Conservation (phyloP, 2,329 filamentous ascomycete genomes). For the Penicillium concentricum region DNA sequence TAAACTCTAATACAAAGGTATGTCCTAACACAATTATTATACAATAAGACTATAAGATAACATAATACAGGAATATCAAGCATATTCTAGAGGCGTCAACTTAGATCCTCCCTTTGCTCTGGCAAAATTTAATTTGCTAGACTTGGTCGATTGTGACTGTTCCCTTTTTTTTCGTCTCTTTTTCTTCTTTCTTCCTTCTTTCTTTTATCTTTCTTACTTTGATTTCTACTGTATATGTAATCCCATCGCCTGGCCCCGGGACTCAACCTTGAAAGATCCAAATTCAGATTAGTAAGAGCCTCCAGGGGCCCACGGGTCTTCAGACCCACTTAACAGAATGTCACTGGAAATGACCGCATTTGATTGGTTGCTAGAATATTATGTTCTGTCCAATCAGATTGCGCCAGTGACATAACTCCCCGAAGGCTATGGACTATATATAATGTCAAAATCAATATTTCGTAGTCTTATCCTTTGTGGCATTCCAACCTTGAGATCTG, state of each 20-base stretch:
- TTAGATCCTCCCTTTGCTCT: neutral
- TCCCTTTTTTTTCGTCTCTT: neutral
- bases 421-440: neutral
- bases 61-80: neutral
- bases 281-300: neutral
- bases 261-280: too few species aligned
- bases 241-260: too few species aligned
- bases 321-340: neutral
- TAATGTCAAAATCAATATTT: neutral
- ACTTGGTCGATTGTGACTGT: neutral
- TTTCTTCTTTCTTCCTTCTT: too few species aligned
- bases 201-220: too few species aligned
- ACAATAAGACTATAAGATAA: too few species aligned
- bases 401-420: neutral
- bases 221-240: too few species aligned
- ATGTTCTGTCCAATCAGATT: neutral
- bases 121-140: too few species aligned
- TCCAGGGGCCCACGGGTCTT: neutral
- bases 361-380: neutral
- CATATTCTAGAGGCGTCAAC: neutral
- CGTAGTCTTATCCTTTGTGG: neutral
- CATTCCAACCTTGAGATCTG: neutral
- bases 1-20: neutral
- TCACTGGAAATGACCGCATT: too few species aligned
- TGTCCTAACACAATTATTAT: neutral